These are phyloP conservation scores for Crepidotus sp. DNA, from an alignment of 1,284 basidiomycete species.

Conservation along the genomic window DNA sequence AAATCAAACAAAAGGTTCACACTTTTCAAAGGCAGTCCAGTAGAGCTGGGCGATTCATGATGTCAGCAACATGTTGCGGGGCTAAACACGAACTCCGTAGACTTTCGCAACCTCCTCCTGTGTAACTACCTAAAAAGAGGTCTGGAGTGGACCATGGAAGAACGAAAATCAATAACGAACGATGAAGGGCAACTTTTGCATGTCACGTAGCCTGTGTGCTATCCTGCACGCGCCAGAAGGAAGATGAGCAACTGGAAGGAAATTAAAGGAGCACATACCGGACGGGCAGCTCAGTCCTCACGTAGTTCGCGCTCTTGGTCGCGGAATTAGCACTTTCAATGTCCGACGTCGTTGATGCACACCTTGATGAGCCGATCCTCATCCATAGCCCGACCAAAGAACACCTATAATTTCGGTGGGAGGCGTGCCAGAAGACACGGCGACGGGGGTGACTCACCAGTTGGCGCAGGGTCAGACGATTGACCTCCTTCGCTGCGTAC, in stretches of 20 bases:
- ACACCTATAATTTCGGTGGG: conserved; percentile 34
- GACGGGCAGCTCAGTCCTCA: conserved; percentile 81
- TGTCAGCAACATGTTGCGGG: neutral
- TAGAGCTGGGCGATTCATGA: conserved; percentile 57
- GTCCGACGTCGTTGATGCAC: conserved; percentile 14
- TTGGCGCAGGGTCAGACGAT: conserved; percentile 71
- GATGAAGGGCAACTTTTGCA: conserved; percentile 81
- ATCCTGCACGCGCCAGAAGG: conserved; percentile 29
- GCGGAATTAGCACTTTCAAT: conserved; percentile 3
- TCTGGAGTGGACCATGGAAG: neutral
- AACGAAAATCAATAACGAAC: conserved; percentile 24
- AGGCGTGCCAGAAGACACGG: neutral
- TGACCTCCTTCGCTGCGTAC: conserved; percentile 70
- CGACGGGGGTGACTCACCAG: conserved; percentile 42
- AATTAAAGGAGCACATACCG: conserved; percentile 27
- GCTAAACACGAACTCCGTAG: conserved; percentile 53
- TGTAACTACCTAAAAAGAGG: conserved; percentile 48
- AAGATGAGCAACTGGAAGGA: neutral
- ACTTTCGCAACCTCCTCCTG: conserved; percentile 80
- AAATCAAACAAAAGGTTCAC: conserved; percentile 14
- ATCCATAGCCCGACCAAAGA: conserved; percentile 72
- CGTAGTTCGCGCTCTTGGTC: conserved; percentile 76
- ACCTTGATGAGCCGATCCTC: conserved; percentile 69
- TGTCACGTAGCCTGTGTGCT: conserved; percentile 79
- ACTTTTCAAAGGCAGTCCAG: conserved; percentile 80